Evolutionary conservation across 1,139 yeast species (phyloP), one percentile per base, ranked within the genome.

Genomic region (Sugiyamaella pinicola): DNA sequence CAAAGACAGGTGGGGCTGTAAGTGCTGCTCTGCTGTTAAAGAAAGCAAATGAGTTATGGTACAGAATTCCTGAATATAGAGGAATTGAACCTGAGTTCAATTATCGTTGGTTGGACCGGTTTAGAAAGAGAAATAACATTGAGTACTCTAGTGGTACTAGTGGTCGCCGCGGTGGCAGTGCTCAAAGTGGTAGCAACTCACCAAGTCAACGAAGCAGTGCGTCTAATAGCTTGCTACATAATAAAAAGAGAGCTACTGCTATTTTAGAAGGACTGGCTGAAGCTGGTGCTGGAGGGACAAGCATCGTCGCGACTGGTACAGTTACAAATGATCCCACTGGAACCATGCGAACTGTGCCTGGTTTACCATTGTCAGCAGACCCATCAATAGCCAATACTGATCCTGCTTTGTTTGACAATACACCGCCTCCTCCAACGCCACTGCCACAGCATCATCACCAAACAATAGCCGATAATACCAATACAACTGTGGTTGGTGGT

Each of bases 31-130:
- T 48, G 18, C 47, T 52, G 9, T 24, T 52, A 34, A 47, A 48
- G 31, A 52, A 52, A 24, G 55, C 55, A 8, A 35, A 43, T 17
- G 51, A 52, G 29, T 33, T 52, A 4, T 52, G 55, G 55, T 28
- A 47, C n/a, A 40, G 55, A 9, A 52, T 52, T 21, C 55, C 55
- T 13, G 55, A 47, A 21, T 52, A 52, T 37, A 34, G 55, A 24
- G 55, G 47, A 6, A 42, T 19, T 19, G 46, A 37, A n/a, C 51
- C 55, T 5, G 55, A 52, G 35, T 47, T 52, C 47, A 52, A 52
- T 24, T 52, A 52, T 35, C 44, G 55, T 21, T 52, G 55, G 55
- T 40, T 52, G 19, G 55, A 52, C 33, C 40, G 55, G 31, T 52
- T 52, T 38, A 37, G 47, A 34, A 47, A 47, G 31, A 42, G 55